Conservation (phyloP, 768 basidiomycete genomes). For the Tricholoma furcatifolium region DNA sequence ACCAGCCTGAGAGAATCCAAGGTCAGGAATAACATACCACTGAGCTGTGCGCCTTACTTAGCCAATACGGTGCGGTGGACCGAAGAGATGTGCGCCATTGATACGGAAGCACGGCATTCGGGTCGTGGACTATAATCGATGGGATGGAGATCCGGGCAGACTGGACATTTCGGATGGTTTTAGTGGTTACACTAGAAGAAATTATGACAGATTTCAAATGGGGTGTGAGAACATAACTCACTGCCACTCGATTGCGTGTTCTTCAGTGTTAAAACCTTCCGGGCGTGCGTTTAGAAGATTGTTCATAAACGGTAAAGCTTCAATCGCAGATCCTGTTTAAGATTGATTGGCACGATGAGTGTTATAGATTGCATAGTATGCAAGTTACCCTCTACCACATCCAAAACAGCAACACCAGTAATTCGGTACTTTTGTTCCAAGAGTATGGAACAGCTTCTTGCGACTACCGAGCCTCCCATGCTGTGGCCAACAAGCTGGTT, state of each 20-base stretch:
- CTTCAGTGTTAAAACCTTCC: conserved; percentile 76
- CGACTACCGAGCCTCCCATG: conserved; percentile 92
- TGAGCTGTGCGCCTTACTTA: conserved; percentile 47
- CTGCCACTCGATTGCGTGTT: conserved; percentile 96
- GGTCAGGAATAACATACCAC: not conserved
- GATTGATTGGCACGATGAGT: not conserved
- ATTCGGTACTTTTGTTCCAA: conserved; percentile 69
- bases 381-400: conserved; percentile 80
- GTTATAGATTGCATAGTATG: not conserved
- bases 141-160: conserved; percentile 93
- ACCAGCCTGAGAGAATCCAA: conserved; percentile 70
- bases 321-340: conserved; percentile 79
- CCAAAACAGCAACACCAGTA: conserved; percentile 76
- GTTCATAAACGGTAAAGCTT: conserved; percentile 92
- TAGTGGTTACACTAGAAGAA: conserved; percentile 63
- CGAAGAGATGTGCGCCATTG: conserved; percentile 85
- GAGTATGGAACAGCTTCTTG: conserved; percentile 65
- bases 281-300: conserved; percentile 83
- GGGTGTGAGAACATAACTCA: conserved; percentile 40
- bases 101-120: conserved; percentile 40
- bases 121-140: conserved; percentile 58
- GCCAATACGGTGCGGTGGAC: conserved; percentile 88
- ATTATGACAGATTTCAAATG: conserved; percentile 1
- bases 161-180: conserved; percentile 74
- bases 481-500: conserved; percentile 86